Percentiles rank a stretch among this genome's conserved stretches.
These are phyloP conservation scores for Plasmodium malariae DNA, from an alignment of 169 alveolate genomes.

Conservation along the genomic window DNA sequence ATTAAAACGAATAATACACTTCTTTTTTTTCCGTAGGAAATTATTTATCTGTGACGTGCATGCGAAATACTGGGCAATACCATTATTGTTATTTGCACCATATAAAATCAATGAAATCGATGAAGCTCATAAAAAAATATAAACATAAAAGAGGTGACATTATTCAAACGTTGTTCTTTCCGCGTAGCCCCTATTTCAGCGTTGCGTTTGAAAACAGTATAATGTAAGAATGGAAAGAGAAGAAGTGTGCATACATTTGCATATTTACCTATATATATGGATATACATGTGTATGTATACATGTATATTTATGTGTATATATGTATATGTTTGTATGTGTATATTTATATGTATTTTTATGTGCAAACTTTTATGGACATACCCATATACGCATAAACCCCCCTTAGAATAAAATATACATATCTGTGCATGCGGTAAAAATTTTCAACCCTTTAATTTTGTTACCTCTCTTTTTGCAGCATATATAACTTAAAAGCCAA, in stretches of 20 bases:
- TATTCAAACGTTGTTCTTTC: slow-evolving; percentile 67
- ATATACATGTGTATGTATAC: background rate
- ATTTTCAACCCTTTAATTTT: background rate
- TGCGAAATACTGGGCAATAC: slow-evolving; percentile 68
- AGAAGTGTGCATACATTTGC: background rate
- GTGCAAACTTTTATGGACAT: no score
- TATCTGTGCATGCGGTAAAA: background rate
- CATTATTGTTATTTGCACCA: slow-evolving; percentile 67
- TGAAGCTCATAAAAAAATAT: slow-evolving; percentile 70
- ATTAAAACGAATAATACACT: background rate
- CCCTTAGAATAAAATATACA: no score
- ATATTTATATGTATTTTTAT: background rate
- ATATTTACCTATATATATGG: background rate
- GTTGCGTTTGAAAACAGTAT: slow-evolving; percentile 73
- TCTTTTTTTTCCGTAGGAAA: slow-evolving; percentile 30
- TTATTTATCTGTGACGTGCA: slow-evolving; percentile 73
- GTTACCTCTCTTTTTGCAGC: background rate
- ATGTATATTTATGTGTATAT: background rate
- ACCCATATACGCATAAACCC: no score
- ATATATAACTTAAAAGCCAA: slow-evolving; percentile 61
- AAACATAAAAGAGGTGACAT: slow-evolving; percentile 71
- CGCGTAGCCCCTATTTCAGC: slow-evolving; percentile 45
- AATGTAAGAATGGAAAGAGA: slow-evolving; percentile 39
- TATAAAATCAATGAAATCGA: slow-evolving; percentile 69
- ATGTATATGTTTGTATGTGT: background rate